Evolutionary conservation across 176 grass and related monocot species (phyloP), one percentile per base, ranked within the genome.

Genomic region (Aegilops longissima): DNA sequence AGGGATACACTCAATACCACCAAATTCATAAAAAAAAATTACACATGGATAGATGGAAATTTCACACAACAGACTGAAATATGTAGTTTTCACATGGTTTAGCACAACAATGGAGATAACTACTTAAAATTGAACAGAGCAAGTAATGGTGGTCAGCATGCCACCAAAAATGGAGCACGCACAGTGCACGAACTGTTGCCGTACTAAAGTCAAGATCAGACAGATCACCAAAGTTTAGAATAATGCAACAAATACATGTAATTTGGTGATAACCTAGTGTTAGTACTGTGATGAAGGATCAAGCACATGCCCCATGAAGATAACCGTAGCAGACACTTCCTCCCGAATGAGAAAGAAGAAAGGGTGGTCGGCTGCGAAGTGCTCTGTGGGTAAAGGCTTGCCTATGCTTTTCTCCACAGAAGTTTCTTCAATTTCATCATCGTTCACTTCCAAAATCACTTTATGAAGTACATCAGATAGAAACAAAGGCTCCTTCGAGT

Each of bases 341-440:
- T 91, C 86, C 33, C 54, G 81, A 77, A 88, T 73, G 31, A 91
- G 33, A 82, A 91, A 91, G 77, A 91, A 84, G 82, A 91, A 91
- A 9, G 90, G 86, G 38, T 78, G 90, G 54, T 88, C 20, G 0
- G 86, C 82, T 64, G 81, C 62, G 80, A 91, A 88, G 31, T 82
- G 52, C 33, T 91, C 52, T 72, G 33, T 66, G 59, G 86, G 82
- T 71, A 52, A 81, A 27, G 90, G 90, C 40, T 91, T 91, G 39
- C 40, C 77, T 27, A 72, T 58, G 54, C 77, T 79, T 52, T 45
- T 82, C 35, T 45, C 11, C 12, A 85, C 42, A 20, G 78, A 88
- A 59, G 78, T 72, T 65, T 85, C 71, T 45, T 73, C 78, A 66
- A 85, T 66, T 14, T 79, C 78, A 44, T 82, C 42, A 33, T 91